Conservation (phyloP, 371 early-diverging fungal genomes). For the Haplosporangium sp. region DNA sequence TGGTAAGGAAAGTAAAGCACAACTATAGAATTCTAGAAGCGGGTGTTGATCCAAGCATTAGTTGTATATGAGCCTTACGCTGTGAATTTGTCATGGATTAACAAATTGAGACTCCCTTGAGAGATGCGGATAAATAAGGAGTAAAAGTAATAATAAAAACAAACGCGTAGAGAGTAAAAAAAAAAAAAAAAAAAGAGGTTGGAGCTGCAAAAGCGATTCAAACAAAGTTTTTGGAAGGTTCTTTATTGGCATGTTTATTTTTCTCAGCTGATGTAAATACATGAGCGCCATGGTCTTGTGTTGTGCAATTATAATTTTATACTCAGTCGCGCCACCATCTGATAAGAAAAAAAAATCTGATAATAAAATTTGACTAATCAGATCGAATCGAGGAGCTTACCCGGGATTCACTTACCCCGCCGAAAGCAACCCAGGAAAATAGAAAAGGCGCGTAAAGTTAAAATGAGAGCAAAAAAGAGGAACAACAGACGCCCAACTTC, state of each 20-base stretch:
- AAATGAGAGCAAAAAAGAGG: neutral
- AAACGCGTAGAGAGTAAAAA: neutral
- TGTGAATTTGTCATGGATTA: no score
- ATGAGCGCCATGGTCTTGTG: neutral
- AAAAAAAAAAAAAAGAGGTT: no score
- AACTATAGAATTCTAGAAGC: neutral
- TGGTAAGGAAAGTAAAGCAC: neutral
- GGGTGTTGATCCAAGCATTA: neutral
- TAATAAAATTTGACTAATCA: neutral
- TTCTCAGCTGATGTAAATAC: neutral
- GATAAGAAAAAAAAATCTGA: neutral
- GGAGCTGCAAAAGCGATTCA: no score
- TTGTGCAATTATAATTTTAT: neutral
- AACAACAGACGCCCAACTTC: conserved; percentile 41
- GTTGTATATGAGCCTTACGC: neutral
- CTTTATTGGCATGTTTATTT: neutral
- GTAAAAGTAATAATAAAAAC: neutral
- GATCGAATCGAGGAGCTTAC: neutral
- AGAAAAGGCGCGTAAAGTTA: neutral
- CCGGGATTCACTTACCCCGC: neutral
- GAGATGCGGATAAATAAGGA: neutral
- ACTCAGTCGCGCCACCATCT: neutral
- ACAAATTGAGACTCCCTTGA: no score
- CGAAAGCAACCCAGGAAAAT: neutral
- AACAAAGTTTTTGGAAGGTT: neutral